A percentile compares a stretch with the other conserved stretches of the same genome.
These are phyloP conservation scores for Globisporangium sylvaticum DNA, from an alignment of 352 stramenopile genomes.

Conservation along the genomic window DNA sequence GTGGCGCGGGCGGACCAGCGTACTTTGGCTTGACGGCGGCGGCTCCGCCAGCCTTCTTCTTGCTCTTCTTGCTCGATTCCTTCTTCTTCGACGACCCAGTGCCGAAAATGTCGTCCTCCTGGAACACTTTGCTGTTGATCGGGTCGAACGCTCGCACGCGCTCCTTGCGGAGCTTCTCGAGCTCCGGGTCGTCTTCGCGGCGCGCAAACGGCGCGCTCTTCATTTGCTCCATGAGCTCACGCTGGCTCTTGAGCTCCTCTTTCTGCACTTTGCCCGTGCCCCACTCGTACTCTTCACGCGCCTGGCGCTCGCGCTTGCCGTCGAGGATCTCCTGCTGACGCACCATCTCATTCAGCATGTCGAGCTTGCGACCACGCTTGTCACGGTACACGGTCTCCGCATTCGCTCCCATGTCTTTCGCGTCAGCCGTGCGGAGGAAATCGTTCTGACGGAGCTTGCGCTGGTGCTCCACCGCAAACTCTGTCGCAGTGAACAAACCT, in stretches of 20 bases:
- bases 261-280: conserved; percentile 82
- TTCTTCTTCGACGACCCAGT: conserved; percentile 32
- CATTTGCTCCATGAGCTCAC: conserved; percentile 62
- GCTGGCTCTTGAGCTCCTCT: conserved; percentile 48
- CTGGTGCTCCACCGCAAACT: conserved; percentile 64
- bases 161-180: conserved; percentile 55
- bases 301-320: conserved; percentile 70
- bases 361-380: conserved; percentile 76
- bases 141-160: conserved; percentile 72
- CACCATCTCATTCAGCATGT: conserved; percentile 85
- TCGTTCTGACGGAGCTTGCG: conserved; percentile 50
- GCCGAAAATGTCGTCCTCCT: conserved; percentile 43
- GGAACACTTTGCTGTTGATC: conserved; percentile 73
- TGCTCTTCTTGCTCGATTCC: conserved; percentile 45
- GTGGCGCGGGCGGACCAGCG: conserved; percentile 57
- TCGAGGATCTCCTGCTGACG: conserved; percentile 76
- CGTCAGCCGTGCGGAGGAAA: conserved; percentile 40
- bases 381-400: conserved; percentile 84
- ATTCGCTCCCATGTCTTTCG: conserved; percentile 65
- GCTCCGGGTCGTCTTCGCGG: conserved; percentile 63
- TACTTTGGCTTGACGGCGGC: conserved; percentile 55
- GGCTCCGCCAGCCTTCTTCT: conserved; percentile 17
- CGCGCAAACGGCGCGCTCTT: conserved; percentile 63
- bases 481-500: conserved; percentile 62
- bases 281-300: conserved; percentile 82